Conservation (phyloP, 176 grass and related monocot genomes). For the Urochloa ruziziensis region DNA sequence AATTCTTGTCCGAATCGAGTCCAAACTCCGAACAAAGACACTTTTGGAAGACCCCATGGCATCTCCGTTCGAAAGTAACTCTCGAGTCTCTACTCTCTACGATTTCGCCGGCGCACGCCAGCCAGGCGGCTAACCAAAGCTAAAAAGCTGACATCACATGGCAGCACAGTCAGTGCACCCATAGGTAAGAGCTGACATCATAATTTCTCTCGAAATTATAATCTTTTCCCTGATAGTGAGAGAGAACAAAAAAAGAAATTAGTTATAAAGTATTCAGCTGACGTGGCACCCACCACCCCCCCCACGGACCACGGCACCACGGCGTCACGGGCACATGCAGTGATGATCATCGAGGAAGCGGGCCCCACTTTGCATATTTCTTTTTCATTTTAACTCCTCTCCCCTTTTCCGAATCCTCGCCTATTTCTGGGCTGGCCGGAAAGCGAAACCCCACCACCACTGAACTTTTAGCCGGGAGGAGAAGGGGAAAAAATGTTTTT, state of each 20-base stretch:
- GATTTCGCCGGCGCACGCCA: not conserved
- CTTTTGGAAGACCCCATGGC: not conserved
- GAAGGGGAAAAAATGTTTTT: not conserved
- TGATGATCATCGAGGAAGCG: not conserved
- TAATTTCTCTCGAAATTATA: not conserved
- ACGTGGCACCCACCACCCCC: constrained; percentile 17
- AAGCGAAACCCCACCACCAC: constrained; percentile 28
- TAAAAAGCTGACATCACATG: not conserved
- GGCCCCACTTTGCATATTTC: not conserved
- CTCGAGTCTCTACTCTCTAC: no score
- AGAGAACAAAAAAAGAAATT: not conserved
- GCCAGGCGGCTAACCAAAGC: not conserved
- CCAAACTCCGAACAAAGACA: not conserved
- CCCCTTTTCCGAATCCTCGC: not conserved
- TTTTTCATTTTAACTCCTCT: no score
- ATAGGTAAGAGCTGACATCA: not conserved
- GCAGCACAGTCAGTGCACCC: not conserved
- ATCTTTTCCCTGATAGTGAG: not conserved
- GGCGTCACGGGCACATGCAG: constrained; percentile 8
- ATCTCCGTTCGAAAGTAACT: not conserved
- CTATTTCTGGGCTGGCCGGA: constrained; percentile 40
- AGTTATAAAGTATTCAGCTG: not conserved
- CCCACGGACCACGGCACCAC: not conserved
- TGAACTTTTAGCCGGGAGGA: constrained; percentile 6
- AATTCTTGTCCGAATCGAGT: not conserved